These are phyloP conservation scores for Allium sativum DNA, from an alignment of 106 monocot species.

Conservation along the genomic window DNA sequence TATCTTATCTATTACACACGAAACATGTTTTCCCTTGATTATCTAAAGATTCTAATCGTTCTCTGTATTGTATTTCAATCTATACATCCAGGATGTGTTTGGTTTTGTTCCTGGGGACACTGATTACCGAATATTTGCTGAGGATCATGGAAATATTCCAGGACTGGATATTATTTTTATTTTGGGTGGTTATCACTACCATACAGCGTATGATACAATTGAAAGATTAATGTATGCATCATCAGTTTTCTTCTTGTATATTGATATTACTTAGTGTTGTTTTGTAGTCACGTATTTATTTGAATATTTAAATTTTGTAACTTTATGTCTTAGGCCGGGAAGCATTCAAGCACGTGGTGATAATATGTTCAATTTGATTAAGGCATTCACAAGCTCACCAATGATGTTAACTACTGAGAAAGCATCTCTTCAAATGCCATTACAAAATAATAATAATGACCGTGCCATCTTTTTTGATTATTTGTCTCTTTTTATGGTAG, in stretches of 20 bases:
- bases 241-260: background rate
- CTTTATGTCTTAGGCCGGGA: constrained; percentile 51
- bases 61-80: background rate
- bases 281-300: too few species aligned
- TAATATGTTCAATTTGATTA: constrained; percentile 56
- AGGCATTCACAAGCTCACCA: constrained; percentile 70
- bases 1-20: too few species aligned
- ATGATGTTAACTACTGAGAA: constrained; percentile 32
- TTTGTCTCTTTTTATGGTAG: constrained; percentile 82
- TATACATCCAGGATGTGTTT: constrained; percentile 73
- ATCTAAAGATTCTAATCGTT: background rate
- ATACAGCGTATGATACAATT: constrained; percentile 86
- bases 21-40: background rate
- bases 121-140: constrained; percentile 92
- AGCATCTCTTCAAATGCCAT: constrained; percentile 21
- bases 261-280: background rate
- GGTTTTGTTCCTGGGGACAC: constrained; percentile 97
- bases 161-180: constrained; percentile 99
- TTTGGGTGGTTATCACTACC: constrained; percentile 97
- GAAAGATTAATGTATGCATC: constrained; percentile 83
- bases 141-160: constrained; percentile 85
- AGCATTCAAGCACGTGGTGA: constrained; percentile 99
- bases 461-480: constrained; percentile 79
- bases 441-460: constrained; percentile 19
- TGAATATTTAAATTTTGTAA: too few species aligned